Base-by-base conservation (phyloP, 2,329 filamentous ascomycete genomes). In the Nothopassalora personata region DNA sequence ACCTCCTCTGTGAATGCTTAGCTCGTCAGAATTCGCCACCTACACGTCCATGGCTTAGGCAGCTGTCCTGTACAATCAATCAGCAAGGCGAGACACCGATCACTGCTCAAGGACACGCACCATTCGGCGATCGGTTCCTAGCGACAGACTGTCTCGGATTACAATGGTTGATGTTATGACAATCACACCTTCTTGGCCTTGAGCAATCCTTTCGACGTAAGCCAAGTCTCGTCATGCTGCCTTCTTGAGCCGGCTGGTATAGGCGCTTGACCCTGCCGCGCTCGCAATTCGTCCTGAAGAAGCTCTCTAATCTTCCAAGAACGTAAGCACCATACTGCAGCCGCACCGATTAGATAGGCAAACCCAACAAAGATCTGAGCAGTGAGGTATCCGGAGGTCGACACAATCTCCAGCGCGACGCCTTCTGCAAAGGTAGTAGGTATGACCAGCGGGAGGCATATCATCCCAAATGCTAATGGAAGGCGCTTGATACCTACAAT, bases 401-500 rank as follows among this genome's bases (percentile, higher is more conserved):
- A 57, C 39, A 82, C 77, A 57, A 85, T 78, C 63, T 82, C 75
- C 11, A 86, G 72, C 0, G 77, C 83, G 60, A 85, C 84, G 0
- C 81, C 75, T 62, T 83, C 81, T 1, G 77, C 79, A 61, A 82
- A 91, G 0, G 87, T 90, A 11, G 83, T 83, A 0, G 89, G 90
- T 8, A 91, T 71, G 5, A 87, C 83, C 15, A 93, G 79, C 5
- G 85, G 78, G 27, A 92, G 69, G 89, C 89, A 93, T 18, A 85
- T 81, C 18, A 93, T 79, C 55, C 84, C 88, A 43, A 93, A 73
- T 65, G 83, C 84, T 13, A 86, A 84, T 1, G 89, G 87, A 2
- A 92, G 78, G 45, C 88, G 75, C 58, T 81, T 81, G 4, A 93
- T 72, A 0, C 89, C 89, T 30, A 92, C 83, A 1, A 93, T 83